A percentile compares a stretch with the other conserved stretches of the same genome.
Evolutionary conservation across 257 asterid genomes (phyloP).

Genomic region (Solanum medicagineum): DNA sequence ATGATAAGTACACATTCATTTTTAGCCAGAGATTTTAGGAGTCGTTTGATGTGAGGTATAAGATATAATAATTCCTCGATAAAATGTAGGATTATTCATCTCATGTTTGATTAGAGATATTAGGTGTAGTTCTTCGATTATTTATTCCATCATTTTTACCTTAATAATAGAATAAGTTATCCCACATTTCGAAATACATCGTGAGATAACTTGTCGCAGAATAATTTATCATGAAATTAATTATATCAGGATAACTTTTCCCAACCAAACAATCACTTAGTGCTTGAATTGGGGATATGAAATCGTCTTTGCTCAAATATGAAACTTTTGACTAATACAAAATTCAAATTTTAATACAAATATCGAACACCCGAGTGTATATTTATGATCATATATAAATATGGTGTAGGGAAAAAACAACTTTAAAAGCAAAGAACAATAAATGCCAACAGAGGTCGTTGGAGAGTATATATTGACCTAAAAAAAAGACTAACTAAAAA

Average conservation of each 20-base stretch:
- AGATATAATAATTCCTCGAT: no score
- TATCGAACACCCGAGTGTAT: background rate
- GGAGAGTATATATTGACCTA: background rate
- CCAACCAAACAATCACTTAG: no score
- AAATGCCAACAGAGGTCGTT: slow-evolving; percentile 39
- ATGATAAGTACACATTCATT: background rate
- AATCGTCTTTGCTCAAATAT: background rate
- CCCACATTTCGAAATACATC: no score
- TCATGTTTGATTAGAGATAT: no score
- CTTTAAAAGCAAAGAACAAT: slow-evolving; percentile 17
- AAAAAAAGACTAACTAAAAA: background rate
- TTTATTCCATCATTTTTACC: no score
- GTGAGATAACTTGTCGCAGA: no score
- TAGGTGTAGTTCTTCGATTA: no score
- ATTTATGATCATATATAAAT: background rate
- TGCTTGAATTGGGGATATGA: background rate
- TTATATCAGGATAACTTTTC: no score
- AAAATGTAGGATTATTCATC: no score
- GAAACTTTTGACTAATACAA: fast-evolving
- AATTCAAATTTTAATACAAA: background rate
- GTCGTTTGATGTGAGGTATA: no score
- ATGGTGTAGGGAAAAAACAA: background rate
- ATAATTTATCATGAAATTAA: no score
- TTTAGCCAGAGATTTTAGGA: background rate
- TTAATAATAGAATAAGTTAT: no score